Conservation (phyloP, 1,139 yeast species). For the Hansenula anomala region DNA sequence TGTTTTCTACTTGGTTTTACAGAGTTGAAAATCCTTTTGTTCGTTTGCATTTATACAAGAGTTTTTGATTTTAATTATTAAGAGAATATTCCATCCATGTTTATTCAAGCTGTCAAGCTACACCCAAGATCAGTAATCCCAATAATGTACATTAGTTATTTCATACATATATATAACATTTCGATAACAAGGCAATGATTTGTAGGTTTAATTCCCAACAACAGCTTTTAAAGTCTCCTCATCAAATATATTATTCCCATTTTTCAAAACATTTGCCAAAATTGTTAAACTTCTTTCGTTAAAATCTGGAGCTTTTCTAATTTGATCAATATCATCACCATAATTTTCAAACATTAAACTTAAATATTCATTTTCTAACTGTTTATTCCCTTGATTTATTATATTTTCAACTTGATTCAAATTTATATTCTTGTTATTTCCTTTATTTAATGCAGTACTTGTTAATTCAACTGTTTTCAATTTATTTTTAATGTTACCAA, state of each 20-base stretch:
- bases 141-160: neutral
- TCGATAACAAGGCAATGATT: too few species aligned
- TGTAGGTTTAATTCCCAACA: too few species aligned
- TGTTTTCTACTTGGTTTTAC: too few species aligned
- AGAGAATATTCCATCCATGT: too few species aligned
- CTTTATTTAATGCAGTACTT: constrained; percentile 17
- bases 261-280: constrained; percentile 61
- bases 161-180: too few species aligned
- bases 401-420: constrained; percentile 13
- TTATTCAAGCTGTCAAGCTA: too few species aligned
- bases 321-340: constrained; percentile 57
- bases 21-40: too few species aligned
- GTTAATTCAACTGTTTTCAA: constrained; percentile 18
- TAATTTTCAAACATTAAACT: constrained; percentile 53
- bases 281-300: constrained; percentile 51
- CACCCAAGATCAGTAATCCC: too few species aligned
- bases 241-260: constrained; percentile 64
- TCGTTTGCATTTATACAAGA: too few species aligned
- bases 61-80: too few species aligned
- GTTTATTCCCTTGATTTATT: constrained; percentile 30
- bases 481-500: constrained; percentile 23
- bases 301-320: constrained; percentile 65
- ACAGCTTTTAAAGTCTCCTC: constrained; percentile 49
- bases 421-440: constrained; percentile 11
- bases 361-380: constrained; percentile 48